These are phyloP conservation scores for Dactylonectria macrodidyma DNA, from an alignment of 2,329 filamentous ascomycete genomes.

Conservation along the genomic window DNA sequence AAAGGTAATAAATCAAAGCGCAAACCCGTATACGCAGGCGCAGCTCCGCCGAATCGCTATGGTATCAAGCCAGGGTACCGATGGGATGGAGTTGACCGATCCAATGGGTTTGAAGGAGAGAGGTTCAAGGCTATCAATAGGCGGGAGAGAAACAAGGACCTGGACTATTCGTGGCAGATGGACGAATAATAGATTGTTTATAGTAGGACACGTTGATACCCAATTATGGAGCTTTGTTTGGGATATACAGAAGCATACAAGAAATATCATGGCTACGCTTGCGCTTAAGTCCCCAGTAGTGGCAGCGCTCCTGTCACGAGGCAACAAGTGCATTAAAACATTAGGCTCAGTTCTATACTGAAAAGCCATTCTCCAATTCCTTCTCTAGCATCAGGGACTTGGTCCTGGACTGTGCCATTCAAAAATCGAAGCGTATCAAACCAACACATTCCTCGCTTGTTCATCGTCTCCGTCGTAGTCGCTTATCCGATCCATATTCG, in stretches of 20 bases:
- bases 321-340: conserved; percentile 19
- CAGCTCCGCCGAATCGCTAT: conserved; percentile 91
- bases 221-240: conserved; percentile 32
- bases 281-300: background rate
- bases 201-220: conserved; percentile 42
- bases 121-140: conserved; percentile 91
- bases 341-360: background rate
- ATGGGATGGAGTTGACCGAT: conserved; percentile 97
- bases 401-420: background rate
- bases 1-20: conserved; percentile 55
- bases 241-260: background rate
- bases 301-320: background rate
- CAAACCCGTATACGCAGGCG: conserved; percentile 82
- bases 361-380: conserved; percentile 5
- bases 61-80: conserved; percentile 92
- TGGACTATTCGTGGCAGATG: conserved; percentile 97
- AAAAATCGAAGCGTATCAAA: conserved; percentile 23
- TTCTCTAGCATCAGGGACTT: background rate
- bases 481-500: conserved; percentile 69
- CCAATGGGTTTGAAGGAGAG: conserved; percentile 94
- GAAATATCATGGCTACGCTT: background rate
- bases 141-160: conserved; percentile 79
- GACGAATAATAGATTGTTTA: conserved; percentile 75
- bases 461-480: conserved; percentile 60
- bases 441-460: conserved; percentile 13